phyloP scores from a whole-genome alignment of 148 eudicot species.

The Chenopodium suecicum region DNA sequence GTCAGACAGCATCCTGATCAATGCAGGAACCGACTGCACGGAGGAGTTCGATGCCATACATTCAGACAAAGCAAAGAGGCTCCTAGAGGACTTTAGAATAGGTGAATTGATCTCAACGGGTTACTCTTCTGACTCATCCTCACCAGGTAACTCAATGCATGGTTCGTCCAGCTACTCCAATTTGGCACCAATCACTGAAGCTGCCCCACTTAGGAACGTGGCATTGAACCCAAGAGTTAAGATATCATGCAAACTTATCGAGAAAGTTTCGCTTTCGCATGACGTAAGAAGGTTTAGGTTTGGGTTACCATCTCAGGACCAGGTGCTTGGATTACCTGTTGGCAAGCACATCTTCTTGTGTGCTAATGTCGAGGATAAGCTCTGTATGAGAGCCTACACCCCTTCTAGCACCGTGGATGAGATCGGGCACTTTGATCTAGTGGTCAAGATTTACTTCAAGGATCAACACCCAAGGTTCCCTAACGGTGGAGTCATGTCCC shows the following conservation, averaged over 20 bases:
- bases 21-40: constrained; percentile 88
- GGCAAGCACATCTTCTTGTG: constrained; percentile 87
- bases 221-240: constrained; percentile 67
- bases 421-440: constrained; percentile 72
- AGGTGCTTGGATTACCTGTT: constrained; percentile 69
- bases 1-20: constrained; percentile 78
- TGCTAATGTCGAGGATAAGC: constrained; percentile 59
- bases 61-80: constrained; percentile 77
- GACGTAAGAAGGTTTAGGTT: constrained; percentile 69
- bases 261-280: constrained; percentile 63
- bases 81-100: constrained; percentile 64
- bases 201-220: constrained; percentile 33
- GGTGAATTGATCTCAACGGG: constrained; percentile 72
- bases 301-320: constrained; percentile 63
- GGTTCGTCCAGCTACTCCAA: constrained; percentile 35
- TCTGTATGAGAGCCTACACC: constrained; percentile 93
- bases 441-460: constrained; percentile 75
- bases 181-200: constrained; percentile 59
- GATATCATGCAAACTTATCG: constrained; percentile 66
- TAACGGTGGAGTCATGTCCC: constrained; percentile 79
- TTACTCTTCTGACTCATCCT: constrained; percentile 51
- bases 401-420: constrained; percentile 64
- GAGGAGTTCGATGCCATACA: constrained; percentile 95
- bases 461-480: constrained; percentile 64
- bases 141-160: constrained; percentile 68